phyloP scores from a whole-genome alignment of 2,329 filamentous ascomycete species.

The Lasiodiplodia sp. region DNA sequence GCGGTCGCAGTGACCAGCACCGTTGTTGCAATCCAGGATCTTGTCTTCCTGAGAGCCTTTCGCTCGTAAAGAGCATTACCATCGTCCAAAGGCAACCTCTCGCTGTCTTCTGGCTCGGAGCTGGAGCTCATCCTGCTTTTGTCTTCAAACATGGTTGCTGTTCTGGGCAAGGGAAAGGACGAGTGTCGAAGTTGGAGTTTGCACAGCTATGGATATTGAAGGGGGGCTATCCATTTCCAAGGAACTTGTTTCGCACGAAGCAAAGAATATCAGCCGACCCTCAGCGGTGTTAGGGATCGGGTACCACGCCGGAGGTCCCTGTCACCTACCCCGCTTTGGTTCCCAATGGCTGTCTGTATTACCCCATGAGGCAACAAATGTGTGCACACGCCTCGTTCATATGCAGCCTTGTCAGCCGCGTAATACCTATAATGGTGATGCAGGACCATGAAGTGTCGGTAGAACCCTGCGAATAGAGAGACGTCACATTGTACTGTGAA shows the following conservation, averaged over 20 bases:
- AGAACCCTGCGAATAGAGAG: slow-evolving; percentile 4
- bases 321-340: slow-evolving; percentile 14
- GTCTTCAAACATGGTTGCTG: background rate
- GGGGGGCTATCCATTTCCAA: background rate
- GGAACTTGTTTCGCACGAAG: background rate
- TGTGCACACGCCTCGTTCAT: background rate
- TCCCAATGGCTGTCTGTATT: background rate
- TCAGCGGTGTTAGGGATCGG: background rate
- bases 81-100: slow-evolving; percentile 25
- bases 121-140: slow-evolving; percentile 6
- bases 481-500: background rate
- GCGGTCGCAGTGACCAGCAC: slow-evolving; percentile 35
- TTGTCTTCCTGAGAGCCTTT: background rate
- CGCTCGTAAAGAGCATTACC: background rate
- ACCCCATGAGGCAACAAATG: background rate
- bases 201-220: too few species aligned
- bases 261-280: slow-evolving; percentile 11
- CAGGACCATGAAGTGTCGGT: background rate
- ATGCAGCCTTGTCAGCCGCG: background rate
- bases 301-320: background rate
- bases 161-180: too few species aligned
- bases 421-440: background rate
- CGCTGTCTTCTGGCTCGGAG: slow-evolving; percentile 3
- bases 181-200: background rate
- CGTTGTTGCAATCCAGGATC: slow-evolving; percentile 35